A percentile compares a stretch with the other conserved stretches of the same genome.
These are phyloP conservation scores for Zelonia costaricensis DNA, from an alignment of 208 protist genomes.

Conservation along the genomic window DNA sequence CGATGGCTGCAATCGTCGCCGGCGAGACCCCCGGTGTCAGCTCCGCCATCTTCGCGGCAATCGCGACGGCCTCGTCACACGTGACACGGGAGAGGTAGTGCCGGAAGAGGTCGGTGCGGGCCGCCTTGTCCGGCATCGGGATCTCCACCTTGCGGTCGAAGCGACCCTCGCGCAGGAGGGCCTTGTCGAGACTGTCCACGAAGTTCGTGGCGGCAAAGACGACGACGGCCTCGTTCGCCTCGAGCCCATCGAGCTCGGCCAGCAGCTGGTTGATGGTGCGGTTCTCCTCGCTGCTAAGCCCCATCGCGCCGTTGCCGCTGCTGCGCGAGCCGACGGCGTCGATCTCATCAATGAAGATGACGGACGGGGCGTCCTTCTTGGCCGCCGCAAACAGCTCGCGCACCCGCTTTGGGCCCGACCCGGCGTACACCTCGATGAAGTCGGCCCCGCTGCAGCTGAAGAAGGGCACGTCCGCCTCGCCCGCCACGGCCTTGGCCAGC, in stretches of 20 bases:
- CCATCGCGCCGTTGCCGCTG: conserved; percentile 64
- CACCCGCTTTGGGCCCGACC: conserved; percentile 95
- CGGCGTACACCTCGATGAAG: conserved; percentile 98
- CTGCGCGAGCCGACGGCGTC: conserved; percentile 94
- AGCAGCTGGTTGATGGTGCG: conserved; percentile 97
- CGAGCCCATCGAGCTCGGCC: conserved; percentile 95
- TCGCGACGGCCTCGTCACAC: conserved; percentile 22
- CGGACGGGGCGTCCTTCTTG: conserved; percentile 91
- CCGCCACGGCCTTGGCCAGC: conserved; percentile 91
- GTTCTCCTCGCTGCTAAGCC: conserved; percentile 85
- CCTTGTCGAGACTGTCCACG: conserved; percentile 92
- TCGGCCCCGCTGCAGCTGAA: conserved; percentile 94
- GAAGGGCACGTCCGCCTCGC: conserved; percentile 95
- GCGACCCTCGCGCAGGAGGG: conserved; percentile 96
- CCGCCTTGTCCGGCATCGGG: conserved; percentile 74
- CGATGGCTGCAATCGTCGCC: conserved; percentile 92
- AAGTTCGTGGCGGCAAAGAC: conserved; percentile 98
- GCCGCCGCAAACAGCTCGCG: conserved; percentile 94
- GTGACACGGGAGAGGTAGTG: conserved; percentile 70
- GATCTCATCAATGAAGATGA: conserved; percentile 99
- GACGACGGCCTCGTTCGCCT: conserved; percentile 88
- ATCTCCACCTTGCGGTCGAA: conserved; percentile 96
- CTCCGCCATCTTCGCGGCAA: conserved; percentile 51
- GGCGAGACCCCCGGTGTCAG: conserved; percentile 91
- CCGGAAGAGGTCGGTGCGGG: conserved; percentile 67